Percentiles rank a stretch among this genome's conserved stretches.
These are phyloP conservation scores for Oehlia diaphana DNA, from an alignment of 192 early-diverging fungal species.

Conservation along the genomic window DNA sequence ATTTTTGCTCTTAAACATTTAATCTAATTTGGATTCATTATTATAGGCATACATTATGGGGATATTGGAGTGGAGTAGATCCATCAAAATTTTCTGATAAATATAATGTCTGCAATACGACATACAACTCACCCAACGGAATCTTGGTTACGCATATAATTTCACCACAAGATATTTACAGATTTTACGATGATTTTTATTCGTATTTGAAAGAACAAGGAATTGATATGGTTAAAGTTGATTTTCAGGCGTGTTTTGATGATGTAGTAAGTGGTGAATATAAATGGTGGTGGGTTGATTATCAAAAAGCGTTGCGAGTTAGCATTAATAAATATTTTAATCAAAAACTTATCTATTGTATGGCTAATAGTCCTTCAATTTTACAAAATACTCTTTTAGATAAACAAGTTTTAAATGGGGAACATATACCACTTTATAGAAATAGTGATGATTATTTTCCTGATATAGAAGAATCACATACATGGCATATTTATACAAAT, in stretches of 20 bases:
- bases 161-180: conserved; percentile 15
- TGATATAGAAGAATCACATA: conserved; percentile 42
- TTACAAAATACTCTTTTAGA: conserved; percentile 35
- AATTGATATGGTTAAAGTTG: conserved; percentile 55
- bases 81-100: conserved; percentile 30
- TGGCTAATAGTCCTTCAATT: conserved; percentile 51
- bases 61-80: conserved; percentile 59
- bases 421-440: conserved; percentile 31
- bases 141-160: conserved; percentile 34
- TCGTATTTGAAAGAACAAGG: conserved; percentile 44
- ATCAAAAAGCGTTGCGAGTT: conserved; percentile 44
- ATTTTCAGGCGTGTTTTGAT: conserved; percentile 56
- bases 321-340: conserved; percentile 42
- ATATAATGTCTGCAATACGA: conserved; percentile 23
- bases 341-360: conserved; percentile 51
- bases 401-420: neutral
- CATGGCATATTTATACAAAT: conserved; percentile 61
- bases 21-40: neutral
- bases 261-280: conserved; percentile 24
- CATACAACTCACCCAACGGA: conserved; percentile 22
- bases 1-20: neutral
- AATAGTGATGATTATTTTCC: conserved; percentile 63
- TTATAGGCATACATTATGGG: conserved; percentile 46
- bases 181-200: conserved; percentile 57
- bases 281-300: conserved; percentile 36